Evolutionary conservation across 306 rosid genomes (phyloP).

Genomic region (Luffa acutangula): DNA sequence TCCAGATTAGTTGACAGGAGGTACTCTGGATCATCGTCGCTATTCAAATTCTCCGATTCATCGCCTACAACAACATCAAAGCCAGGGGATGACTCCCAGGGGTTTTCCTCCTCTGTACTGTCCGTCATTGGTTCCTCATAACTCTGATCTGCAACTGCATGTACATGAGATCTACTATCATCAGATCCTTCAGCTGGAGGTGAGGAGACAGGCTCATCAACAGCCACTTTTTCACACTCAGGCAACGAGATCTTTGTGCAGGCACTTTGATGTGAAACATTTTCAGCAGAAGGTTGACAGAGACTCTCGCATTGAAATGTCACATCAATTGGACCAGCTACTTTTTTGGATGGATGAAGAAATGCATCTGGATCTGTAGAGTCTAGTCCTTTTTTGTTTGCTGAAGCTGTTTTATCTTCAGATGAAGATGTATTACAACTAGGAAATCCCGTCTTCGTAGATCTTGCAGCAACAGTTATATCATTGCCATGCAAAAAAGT

Average conservation of each 20-base stretch:
- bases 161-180: constrained; percentile 19
- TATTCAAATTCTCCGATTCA: constrained; percentile 30
- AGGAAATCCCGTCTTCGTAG: constrained; percentile 30
- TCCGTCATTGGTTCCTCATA: constrained; percentile 40
- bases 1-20: constrained; percentile 28
- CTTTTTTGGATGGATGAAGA: constrained; percentile 21
- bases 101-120: constrained; percentile 43
- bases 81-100: constrained; percentile 78
- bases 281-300: constrained; percentile 18
- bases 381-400: constrained; percentile 23
- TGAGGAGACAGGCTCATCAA: constrained; percentile 23
- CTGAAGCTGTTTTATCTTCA: constrained; percentile 31
- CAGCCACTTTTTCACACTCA: constrained; percentile 33
- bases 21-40: constrained; percentile 39
- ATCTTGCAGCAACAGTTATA: constrained; percentile 22
- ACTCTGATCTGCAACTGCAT: constrained; percentile 27
- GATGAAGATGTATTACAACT: constrained; percentile 19
- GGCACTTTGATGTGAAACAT: constrained; percentile 19
- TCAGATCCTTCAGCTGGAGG: constrained; percentile 25
- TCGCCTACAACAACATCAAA: constrained; percentile 82
- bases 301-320: constrained; percentile 24
- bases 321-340: constrained; percentile 18
- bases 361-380: constrained; percentile 15
- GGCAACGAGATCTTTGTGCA: constrained; percentile 20
- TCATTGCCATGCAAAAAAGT: constrained; percentile 53